Evolutionary conservation across 2,329 filamentous ascomycete genomes (phyloP).

Genomic region (Drechslerella stenobrocha): DNA sequence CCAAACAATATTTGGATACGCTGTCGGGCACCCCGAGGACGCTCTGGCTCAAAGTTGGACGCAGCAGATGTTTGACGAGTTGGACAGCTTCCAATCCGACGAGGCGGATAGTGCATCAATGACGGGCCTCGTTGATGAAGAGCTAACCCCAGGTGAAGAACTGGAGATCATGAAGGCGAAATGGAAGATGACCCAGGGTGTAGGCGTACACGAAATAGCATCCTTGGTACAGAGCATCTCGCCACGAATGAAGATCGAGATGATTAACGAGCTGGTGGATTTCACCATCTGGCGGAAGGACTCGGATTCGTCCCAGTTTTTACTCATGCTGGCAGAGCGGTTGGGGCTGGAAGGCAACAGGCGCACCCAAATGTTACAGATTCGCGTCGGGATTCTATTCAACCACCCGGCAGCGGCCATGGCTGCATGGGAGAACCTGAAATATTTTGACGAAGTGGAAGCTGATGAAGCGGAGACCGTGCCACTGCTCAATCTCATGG

Average conservation of each 20-base stretch:
- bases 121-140: background rate
- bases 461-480: conserved; percentile 45
- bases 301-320: conserved; percentile 71
- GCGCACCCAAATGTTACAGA: conserved; percentile 71
- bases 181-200: conserved; percentile 40
- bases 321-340: conserved; percentile 68
- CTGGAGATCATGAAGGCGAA: conserved; percentile 38
- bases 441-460: conserved; percentile 34
- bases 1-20: conserved; percentile 43
- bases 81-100: conserved; percentile 21
- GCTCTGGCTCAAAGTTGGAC: conserved; percentile 25
- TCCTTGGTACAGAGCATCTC: conserved; percentile 69
- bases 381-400: conserved; percentile 74
- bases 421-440: conserved; percentile 66
- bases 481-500: conserved; percentile 48
- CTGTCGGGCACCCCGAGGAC: conserved; percentile 32
- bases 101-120: background rate
- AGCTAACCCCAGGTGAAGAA: conserved; percentile 22
- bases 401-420: conserved; percentile 72
- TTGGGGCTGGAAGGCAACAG: conserved; percentile 69
- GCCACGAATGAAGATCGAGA: conserved; percentile 67
- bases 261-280: conserved; percentile 75
- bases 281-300: conserved; percentile 72
- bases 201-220: conserved; percentile 28
- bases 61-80: conserved; percentile 29